A percentile compares a stretch with the other conserved stretches of the same genome.
phyloP scores from a whole-genome alignment of 2,329 filamentous ascomycete genomes.

The Gliomastix tumulicola region DNA sequence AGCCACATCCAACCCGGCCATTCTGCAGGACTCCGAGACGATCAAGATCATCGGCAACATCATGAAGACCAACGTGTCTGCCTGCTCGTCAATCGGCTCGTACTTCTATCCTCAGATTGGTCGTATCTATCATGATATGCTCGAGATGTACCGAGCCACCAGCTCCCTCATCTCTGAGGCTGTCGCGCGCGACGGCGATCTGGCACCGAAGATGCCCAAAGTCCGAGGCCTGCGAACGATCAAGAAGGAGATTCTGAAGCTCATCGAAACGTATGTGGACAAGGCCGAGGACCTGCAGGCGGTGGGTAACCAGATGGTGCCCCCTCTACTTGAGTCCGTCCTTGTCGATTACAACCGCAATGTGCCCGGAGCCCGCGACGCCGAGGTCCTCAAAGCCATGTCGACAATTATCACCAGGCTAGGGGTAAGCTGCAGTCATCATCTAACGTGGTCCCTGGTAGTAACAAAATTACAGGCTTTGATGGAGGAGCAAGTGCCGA shows the following conservation, averaged over 20 bases:
- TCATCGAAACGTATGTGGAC: slow-evolving; percentile 96
- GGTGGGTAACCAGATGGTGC: slow-evolving; percentile 89
- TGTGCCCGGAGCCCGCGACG: slow-evolving; percentile 89
- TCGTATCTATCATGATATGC: slow-evolving; percentile 95
- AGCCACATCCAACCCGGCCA: slow-evolving; percentile 76
- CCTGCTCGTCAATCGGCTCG: slow-evolving; percentile 88
- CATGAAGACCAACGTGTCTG: slow-evolving; percentile 99
- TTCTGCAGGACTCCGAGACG: slow-evolving; percentile 85
- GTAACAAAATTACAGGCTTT: slow-evolving; percentile 50
- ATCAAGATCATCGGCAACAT: slow-evolving; percentile 99
- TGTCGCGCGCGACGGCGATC: slow-evolving; percentile 77
- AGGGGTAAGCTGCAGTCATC: slow-evolving; percentile 61
- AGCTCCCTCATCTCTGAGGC: slow-evolving; percentile 93
- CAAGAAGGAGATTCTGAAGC: slow-evolving; percentile 98
- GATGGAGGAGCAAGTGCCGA: slow-evolving; percentile 97
- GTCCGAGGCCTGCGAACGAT: slow-evolving; percentile 92
- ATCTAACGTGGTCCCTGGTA: background rate
- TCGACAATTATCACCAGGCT: slow-evolving; percentile 95
- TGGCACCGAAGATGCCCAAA: slow-evolving; percentile 96
- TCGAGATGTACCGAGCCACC: slow-evolving; percentile 98
- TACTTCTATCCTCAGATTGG: slow-evolving; percentile 99
- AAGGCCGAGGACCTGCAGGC: slow-evolving; percentile 95
- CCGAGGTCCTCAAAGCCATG: slow-evolving; percentile 95
- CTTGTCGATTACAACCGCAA: slow-evolving; percentile 96
- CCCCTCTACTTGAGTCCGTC: slow-evolving; percentile 89